Evolutionary conservation across 202 grass and related monocot species (phyloP).

Genomic region (Carex arenaria): DNA sequence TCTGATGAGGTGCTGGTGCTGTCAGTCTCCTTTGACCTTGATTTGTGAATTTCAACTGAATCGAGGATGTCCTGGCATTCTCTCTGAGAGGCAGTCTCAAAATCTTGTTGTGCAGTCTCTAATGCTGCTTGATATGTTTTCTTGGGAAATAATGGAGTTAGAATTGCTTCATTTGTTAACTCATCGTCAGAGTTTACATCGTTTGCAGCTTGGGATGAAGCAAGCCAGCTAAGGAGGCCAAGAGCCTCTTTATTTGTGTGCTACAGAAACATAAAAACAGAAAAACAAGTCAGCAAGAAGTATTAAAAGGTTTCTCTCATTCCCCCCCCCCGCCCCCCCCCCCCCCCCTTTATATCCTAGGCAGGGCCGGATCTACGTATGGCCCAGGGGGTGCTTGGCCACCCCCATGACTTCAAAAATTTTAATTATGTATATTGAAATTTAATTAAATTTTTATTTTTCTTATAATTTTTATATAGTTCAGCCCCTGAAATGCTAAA

Average conservation of each 20-base stretch:
- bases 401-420: too few species aligned
- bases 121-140: constrained; percentile 64
- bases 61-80: constrained; percentile 98
- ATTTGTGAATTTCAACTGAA: constrained; percentile 45
- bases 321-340: neutral
- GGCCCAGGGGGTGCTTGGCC: too few species aligned
- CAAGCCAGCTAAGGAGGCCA: constrained; percentile 86
- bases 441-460: too few species aligned
- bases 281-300: neutral
- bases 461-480: too few species aligned
- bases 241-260: constrained; percentile 61
- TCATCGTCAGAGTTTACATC: constrained; percentile 77
- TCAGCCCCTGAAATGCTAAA: too few species aligned
- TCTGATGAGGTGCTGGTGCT: constrained; percentile 31
- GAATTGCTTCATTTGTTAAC: constrained; percentile 69
- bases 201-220: constrained; percentile 79
- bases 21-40: constrained; percentile 12
- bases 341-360: neutral
- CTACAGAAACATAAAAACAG: constrained; percentile 48
- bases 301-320: constrained; percentile 14
- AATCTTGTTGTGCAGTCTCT: constrained; percentile 78
- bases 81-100: constrained; percentile 73
- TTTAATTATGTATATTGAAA: too few species aligned
- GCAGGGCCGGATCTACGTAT: neutral
- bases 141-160: constrained; percentile 66